Percentiles rank a stretch among this genome's conserved stretches.
Conservation (phyloP, 345 rosid genomes). For the Corchorus capsularis region DNA sequence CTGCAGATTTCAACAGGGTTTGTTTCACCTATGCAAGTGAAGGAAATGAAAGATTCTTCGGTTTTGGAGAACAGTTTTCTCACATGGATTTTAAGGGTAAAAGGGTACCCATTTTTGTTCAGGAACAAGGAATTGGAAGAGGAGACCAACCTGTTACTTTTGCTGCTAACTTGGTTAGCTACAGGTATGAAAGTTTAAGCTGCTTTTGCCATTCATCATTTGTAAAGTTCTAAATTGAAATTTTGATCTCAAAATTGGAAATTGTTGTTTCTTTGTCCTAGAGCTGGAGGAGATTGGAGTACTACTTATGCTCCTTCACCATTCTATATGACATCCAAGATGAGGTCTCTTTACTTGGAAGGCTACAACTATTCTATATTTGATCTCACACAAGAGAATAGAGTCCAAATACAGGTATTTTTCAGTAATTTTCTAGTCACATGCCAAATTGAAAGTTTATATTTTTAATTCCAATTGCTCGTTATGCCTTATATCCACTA, state of each 20-base stretch:
- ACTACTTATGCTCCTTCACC: conserved; percentile 88
- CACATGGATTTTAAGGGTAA: conserved; percentile 72
- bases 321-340: conserved; percentile 69
- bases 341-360: conserved; percentile 73
- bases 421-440: background rate
- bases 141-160: conserved; percentile 77
- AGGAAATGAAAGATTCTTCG: conserved; percentile 57
- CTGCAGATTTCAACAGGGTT: conserved; percentile 47
- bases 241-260: background rate
- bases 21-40: conserved; percentile 64
- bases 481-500: background rate
- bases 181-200: conserved; percentile 40
- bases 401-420: conserved; percentile 71
- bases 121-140: conserved; percentile 83
- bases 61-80: conserved; percentile 78
- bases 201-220: background rate
- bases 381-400: conserved; percentile 56
- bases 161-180: conserved; percentile 75
- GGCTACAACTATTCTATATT: conserved; percentile 70
- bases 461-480: background rate
- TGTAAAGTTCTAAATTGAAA: background rate
- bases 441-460: no score
- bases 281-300: conserved; percentile 78
- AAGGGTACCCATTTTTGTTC: conserved; percentile 73
- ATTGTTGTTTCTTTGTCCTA: conserved; percentile 23